phyloP scores from a whole-genome alignment of 768 basidiomycete species.

The Lentinula aciculospora region DNA sequence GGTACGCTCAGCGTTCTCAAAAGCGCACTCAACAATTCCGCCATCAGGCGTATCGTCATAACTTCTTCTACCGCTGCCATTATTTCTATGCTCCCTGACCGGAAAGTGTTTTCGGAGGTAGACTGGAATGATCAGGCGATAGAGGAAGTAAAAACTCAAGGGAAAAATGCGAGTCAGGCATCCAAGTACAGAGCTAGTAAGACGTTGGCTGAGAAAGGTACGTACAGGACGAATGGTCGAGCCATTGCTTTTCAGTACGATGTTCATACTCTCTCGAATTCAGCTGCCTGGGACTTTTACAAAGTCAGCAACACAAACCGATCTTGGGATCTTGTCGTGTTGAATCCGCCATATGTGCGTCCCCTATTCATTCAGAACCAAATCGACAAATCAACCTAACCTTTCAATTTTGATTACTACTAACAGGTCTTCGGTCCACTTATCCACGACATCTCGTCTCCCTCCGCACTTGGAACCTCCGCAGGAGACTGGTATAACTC shows the following conservation, averaged over 20 bases:
- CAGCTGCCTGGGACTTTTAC: constrained; percentile 48
- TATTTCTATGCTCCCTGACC: constrained; percentile 19
- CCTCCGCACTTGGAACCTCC: constrained; percentile 23
- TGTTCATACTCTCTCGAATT: background rate
- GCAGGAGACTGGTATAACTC: constrained; percentile 20
- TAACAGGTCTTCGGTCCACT: constrained; percentile 18
- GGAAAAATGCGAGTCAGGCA: constrained; percentile 31
- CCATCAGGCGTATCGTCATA: constrained; percentile 56
- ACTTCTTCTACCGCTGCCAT: constrained; percentile 54
- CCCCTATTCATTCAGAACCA: background rate
- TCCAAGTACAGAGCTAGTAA: constrained; percentile 55
- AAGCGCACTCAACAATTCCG: background rate
- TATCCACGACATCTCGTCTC: constrained; percentile 21
- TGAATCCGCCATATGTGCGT: constrained; percentile 35
- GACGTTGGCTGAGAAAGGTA: constrained; percentile 52
- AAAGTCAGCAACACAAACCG: constrained; percentile 24
- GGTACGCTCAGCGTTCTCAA: constrained; percentile 46
- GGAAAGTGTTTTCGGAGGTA: constrained; percentile 33
- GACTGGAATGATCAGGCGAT: constrained; percentile 58
- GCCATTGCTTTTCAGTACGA: background rate
- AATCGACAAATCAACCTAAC: background rate
- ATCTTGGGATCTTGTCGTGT: constrained; percentile 31
- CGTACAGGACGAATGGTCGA: background rate
- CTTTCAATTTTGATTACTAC: background rate
- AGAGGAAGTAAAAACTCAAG: constrained; percentile 41